Base-by-base conservation (phyloP, 148 eudicot species). In the Dianthus caryophyllus region DNA sequence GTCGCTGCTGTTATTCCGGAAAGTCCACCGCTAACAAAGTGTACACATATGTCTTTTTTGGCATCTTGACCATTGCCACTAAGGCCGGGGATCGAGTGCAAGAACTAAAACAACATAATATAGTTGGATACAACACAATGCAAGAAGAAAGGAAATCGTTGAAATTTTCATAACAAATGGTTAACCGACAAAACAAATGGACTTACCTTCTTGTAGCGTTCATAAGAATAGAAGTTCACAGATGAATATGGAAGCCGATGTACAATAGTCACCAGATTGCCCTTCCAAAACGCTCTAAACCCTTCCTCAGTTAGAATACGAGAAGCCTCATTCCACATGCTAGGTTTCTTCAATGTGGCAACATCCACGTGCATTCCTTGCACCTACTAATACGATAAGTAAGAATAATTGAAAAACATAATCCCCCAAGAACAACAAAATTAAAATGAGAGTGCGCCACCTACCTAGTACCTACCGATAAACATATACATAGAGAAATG, bases 201-300 rank as follows among this genome's bases (percentile, higher is more conserved):
- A 78, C 87, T 69, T 62, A 85, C 97, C 85, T 82, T 86, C 84
- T 85, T 91, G 80, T 86, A 91, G 53, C 77, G 88, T 64, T 90
- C 94, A 60, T 82, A 90, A 8, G 94, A 74, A 68, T 87, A 87
- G 73, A 91, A 91, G 72, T 82, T 91, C 66, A 91, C 81, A 4
- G 95, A 68, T 62, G 97, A 84, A 76, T 91, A 91, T 18, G 97
- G 97, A 69, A 91, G 89, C 49, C 95, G 95, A 69, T 91, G 97
- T 8, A 79, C 82, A 38, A 88, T 81, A n/a, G 95, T 91, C 41
- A 88, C 97, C 55, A 88, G 70, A 81, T 91, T 91, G 59, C 97
- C 97, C 70, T 84, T 91, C 97, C 97, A 91, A 74, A 91, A 91
- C 31, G 97, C 97, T 59, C 91, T 75, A 52, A 88, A 68, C 48